Evolutionary conservation across 2,329 filamentous ascomycete species (phyloP).

Genomic region (Cladosporium sp.): DNA sequence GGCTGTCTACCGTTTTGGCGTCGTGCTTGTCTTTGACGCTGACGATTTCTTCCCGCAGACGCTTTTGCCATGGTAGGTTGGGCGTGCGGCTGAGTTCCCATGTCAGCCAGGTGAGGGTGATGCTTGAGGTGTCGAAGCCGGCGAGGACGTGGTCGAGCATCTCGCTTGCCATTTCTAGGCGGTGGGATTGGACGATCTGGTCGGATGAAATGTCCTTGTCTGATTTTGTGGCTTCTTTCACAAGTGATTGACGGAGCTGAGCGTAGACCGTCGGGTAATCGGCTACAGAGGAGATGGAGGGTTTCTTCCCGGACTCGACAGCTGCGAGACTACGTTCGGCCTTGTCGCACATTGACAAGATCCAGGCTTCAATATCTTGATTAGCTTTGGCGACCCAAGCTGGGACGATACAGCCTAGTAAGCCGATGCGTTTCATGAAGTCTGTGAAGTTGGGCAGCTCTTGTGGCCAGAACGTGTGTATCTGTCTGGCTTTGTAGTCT

Average conservation of each 20-base stretch:
- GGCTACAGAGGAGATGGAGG: constrained; percentile 29
- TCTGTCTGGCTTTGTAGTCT: constrained; percentile 65
- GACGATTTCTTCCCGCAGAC: constrained; percentile 39
- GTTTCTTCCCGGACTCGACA: constrained; percentile 18
- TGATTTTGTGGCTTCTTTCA: constrained; percentile 31
- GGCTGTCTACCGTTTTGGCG: constrained; percentile 39
- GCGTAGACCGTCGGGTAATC: constrained; percentile 55
- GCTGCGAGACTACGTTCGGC: constrained; percentile 38
- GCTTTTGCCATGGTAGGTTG: constrained; percentile 32
- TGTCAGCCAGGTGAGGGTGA: constrained; percentile 62
- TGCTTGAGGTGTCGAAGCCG: constrained; percentile 73
- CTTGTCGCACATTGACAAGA: constrained; percentile 52
- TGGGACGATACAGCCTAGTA: constrained; percentile 55
- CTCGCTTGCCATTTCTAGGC: constrained; percentile 63
- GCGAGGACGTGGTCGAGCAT: constrained; percentile 73
- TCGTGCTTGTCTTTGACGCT: constrained; percentile 18
- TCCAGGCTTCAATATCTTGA: constrained; percentile 64
- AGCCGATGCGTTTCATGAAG: constrained; percentile 50
- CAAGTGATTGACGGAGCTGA: constrained; percentile 49
- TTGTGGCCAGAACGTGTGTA: constrained; percentile 69
- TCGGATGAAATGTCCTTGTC: constrained; percentile 34
- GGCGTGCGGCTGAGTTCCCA: constrained; percentile 46
- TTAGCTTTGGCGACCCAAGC: constrained; percentile 66
- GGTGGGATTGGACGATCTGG: constrained; percentile 27
- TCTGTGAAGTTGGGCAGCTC: constrained; percentile 61